Evolutionary conservation across 2,329 filamentous ascomycete species (phyloP).

Genomic region (Clonostachys chloroleuca): DNA sequence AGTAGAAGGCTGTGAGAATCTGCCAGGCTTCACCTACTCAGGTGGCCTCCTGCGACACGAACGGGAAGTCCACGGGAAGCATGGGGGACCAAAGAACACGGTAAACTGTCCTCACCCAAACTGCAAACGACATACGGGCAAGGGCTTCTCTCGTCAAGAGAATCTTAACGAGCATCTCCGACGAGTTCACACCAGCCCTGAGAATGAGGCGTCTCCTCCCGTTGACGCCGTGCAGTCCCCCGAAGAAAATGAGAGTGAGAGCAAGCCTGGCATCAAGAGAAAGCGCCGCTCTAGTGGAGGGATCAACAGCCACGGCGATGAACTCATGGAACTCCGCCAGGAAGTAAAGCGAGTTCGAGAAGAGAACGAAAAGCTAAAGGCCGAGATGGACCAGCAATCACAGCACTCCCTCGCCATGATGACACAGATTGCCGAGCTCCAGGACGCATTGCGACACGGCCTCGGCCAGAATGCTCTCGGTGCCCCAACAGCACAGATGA

Average conservation of each 20-base stretch:
- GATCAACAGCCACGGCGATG: slow-evolving; percentile 19
- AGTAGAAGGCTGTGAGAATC: slow-evolving; percentile 80
- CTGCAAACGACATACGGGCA: slow-evolving; percentile 85
- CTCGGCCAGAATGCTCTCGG: slow-evolving; percentile 21
- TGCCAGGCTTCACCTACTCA: slow-evolving; percentile 92
- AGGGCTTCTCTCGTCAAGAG: slow-evolving; percentile 89
- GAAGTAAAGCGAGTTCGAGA: slow-evolving; percentile 63
- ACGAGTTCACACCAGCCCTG: slow-evolving; percentile 68
- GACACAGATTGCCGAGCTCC: slow-evolving; percentile 40
- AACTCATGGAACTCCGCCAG: slow-evolving; percentile 52
- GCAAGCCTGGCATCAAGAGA: slow-evolving; percentile 37
- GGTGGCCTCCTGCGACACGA: slow-evolving; percentile 87
- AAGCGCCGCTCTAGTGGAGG: slow-evolving; percentile 31
- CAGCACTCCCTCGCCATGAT: slow-evolving; percentile 41
- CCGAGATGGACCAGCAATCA: slow-evolving; percentile 42
- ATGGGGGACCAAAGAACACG: slow-evolving; percentile 82
- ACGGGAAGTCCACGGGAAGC: slow-evolving; percentile 87
- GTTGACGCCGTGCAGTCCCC: slow-evolving; percentile 26
- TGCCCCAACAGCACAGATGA: slow-evolving; percentile 35
- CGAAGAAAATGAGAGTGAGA: slow-evolving; percentile 42
- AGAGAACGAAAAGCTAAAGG: slow-evolving; percentile 57
- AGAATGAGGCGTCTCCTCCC: slow-evolving; percentile 22
- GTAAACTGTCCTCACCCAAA: slow-evolving; percentile 81
- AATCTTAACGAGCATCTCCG: slow-evolving; percentile 92
- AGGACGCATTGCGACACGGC: slow-evolving; percentile 32